Conservation (phyloP, 2,329 filamentous ascomycete species). For the Cladosporium sp. region DNA sequence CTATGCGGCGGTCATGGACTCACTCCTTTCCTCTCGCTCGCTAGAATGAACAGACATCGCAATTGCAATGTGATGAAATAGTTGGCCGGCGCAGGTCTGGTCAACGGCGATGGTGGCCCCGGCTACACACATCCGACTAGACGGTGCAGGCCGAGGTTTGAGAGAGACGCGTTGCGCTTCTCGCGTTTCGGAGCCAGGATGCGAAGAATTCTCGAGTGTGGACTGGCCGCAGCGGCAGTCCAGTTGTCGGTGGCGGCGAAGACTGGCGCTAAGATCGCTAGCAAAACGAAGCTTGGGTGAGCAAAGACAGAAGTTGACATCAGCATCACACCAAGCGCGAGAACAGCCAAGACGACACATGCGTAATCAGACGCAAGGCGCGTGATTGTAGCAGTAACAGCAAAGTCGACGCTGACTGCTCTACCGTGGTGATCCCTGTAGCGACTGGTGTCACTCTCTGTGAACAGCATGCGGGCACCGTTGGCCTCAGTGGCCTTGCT, state of each 20-base stretch:
- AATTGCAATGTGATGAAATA: neutral
- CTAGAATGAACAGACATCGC: neutral
- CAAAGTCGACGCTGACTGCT: neutral
- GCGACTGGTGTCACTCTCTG: slow-evolving; percentile 18
- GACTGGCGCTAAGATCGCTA: neutral
- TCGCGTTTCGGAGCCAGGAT: neutral
- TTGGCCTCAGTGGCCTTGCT: neutral
- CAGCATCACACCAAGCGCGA: neutral
- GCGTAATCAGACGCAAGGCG: neutral
- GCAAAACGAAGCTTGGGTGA: neutral
- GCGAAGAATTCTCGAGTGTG: neutral
- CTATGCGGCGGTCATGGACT: neutral
- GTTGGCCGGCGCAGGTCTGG: neutral
- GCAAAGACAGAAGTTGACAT: neutral
- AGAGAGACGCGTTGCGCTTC: neutral
- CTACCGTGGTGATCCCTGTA: slow-evolving; percentile 17
- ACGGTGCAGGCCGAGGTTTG: neutral
- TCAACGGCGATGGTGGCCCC: neutral
- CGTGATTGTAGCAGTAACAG: neutral
- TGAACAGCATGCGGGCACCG: slow-evolving; percentile 9
- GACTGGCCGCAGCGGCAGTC: neutral
- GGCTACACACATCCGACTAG: neutral
- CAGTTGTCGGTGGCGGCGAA: neutral
- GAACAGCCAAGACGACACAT: neutral
- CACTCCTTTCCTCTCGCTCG: neutral